Conservation (phyloP, 768 basidiomycete genomes). For the Galerina sulciceps region DNA sequence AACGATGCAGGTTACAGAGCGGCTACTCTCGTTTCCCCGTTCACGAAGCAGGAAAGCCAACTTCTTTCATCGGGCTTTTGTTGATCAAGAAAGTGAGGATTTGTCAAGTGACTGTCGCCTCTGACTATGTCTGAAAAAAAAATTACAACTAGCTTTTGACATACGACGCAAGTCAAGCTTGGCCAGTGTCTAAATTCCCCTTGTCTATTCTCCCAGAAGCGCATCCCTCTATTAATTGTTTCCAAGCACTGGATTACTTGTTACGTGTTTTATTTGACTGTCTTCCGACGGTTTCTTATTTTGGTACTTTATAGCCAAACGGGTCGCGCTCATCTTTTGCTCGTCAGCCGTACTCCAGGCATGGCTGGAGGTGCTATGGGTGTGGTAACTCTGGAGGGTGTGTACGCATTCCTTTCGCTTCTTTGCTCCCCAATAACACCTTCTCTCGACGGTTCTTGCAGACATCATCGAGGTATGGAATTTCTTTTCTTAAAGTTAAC, state of each 20-base stretch:
- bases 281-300: not conserved
- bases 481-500: not conserved
- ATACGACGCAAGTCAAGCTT: conserved; percentile 81
- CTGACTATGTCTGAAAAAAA: not conserved
- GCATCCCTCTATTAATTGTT: conserved; percentile 85
- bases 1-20: conserved; percentile 52
- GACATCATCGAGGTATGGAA: conserved; percentile 71
- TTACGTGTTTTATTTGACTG: conserved; percentile 31
- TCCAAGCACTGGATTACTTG: conserved; percentile 95
- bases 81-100: conserved; percentile 67
- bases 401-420: not conserved
- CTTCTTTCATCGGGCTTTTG: conserved; percentile 80
- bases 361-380: conserved; percentile 84
- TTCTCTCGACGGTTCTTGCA: conserved; percentile 20
- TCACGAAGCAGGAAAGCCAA: conserved; percentile 69
- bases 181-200: conserved; percentile 74
- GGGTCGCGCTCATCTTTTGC: conserved; percentile 88
- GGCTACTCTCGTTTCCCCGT: conserved; percentile 95
- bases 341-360: conserved; percentile 87
- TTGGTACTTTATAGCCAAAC: conserved; percentile 68
- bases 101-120: not conserved
- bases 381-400: conserved; percentile 87
- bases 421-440: conserved; percentile 2
- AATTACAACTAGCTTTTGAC: conserved; percentile 63
- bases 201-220: conserved; percentile 92